Evolutionary conservation across 1,284 basidiomycete genomes (phyloP).

Genomic region (Clitocybe nebularis): DNA sequence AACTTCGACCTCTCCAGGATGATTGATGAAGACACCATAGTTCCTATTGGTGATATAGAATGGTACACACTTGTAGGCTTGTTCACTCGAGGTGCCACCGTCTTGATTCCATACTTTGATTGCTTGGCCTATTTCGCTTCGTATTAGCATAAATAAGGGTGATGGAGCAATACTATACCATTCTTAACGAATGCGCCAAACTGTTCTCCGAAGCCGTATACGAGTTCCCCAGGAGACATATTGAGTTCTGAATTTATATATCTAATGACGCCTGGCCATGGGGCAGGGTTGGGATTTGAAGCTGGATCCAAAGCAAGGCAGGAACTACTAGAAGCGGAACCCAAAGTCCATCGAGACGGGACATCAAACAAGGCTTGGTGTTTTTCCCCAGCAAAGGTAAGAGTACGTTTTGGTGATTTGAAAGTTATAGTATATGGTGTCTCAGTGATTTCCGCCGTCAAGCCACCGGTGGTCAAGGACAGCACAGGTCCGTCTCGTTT

Average conservation of each 20-base stretch:
- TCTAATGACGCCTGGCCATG: conserved; percentile 42
- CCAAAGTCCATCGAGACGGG: conserved; percentile 58
- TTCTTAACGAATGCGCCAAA: conserved; percentile 77
- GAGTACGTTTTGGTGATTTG: conserved; percentile 42
- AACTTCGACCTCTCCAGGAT: conserved; percentile 73
- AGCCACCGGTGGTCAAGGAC: conserved; percentile 38
- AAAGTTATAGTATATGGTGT: conserved; percentile 63
- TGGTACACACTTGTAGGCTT: conserved; percentile 73
- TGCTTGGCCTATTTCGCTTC: conserved; percentile 43
- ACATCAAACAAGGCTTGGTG: conserved; percentile 65
- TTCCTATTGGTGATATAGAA: conserved; percentile 68
- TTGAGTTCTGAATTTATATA: conserved; percentile 70
- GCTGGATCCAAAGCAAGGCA: conserved; percentile 53
- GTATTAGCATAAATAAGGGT: neutral
- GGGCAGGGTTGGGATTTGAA: conserved; percentile 51
- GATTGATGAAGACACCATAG: conserved; percentile 75
- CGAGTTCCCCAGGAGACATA: conserved; percentile 63
- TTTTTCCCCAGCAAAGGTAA: conserved; percentile 56
- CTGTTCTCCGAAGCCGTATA: conserved; percentile 72
- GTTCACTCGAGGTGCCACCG: conserved; percentile 67
- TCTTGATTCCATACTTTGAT: conserved; percentile 73
- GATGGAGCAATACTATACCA: conserved; percentile 35
- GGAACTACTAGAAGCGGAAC: conserved; percentile 56
- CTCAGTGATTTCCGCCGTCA: conserved; percentile 50
- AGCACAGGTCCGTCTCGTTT: conserved; percentile 33